These are phyloP conservation scores for Nicotiana undulata DNA, from an alignment of 257 asterid species.

Conservation along the genomic window DNA sequence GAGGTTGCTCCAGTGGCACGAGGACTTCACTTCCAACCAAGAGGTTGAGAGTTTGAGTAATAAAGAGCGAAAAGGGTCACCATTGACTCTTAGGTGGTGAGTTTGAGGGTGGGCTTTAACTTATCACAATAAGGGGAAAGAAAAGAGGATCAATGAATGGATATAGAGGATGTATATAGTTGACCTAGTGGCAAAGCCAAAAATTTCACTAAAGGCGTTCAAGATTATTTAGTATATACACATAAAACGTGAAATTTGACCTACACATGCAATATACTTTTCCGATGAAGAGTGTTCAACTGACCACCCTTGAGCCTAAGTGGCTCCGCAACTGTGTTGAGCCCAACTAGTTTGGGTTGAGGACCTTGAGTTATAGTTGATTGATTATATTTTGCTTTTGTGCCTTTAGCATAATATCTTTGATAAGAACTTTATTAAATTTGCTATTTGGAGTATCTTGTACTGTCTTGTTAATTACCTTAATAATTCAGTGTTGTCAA, in stretches of 20 bases:
- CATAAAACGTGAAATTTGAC: too few species aligned
- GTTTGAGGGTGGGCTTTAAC: fast-evolving
- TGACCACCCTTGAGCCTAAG: too few species aligned
- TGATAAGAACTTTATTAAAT: background rate
- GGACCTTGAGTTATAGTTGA: background rate
- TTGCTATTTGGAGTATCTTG: background rate
- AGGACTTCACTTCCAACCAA: background rate
- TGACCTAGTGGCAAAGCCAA: too few species aligned
- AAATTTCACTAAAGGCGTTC: too few species aligned
- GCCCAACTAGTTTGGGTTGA: background rate
- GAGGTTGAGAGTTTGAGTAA: background rate
- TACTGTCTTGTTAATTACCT: background rate
- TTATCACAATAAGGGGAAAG: background rate
- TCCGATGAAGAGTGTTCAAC: too few species aligned
- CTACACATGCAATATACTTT: too few species aligned
- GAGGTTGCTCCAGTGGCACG: background rate
- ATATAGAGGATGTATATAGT: background rate
- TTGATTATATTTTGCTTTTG: background rate
- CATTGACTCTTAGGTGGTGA: background rate
- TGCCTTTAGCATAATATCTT: background rate
- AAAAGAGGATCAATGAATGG: background rate
- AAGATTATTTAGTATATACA: too few species aligned
- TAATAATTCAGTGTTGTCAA: too few species aligned
- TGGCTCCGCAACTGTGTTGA: too few species aligned
- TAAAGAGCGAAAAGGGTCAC: background rate